Evolutionary conservation across 2,329 filamentous ascomycete species (phyloP), one percentile per base, ranked within the genome.

Genomic region (Blastomyces gilchristii): DNA sequence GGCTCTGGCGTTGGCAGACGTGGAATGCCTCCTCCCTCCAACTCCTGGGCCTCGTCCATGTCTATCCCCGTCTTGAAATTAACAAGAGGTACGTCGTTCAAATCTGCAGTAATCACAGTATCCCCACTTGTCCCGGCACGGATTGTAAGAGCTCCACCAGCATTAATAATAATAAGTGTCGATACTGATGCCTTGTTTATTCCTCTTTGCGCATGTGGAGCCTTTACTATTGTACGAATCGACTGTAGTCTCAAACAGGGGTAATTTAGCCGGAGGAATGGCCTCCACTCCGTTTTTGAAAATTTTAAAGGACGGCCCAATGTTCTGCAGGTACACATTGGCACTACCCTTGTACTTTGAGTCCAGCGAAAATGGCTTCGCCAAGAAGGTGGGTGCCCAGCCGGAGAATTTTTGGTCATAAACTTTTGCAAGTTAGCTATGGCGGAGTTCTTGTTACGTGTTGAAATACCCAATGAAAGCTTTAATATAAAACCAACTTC

Each of bases 41-140:
- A 18, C 50, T 22, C 50, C 50, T 37, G 25, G 28, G 9, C 28
- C 2, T 56, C 52, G n/a, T 39, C 52, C 16, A 56, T 18, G 34
- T 56, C 31, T 61, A 39, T 52, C 28, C 28, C 31, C 58, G n/a
- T 37, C 25, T 49, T 22, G n/a, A 49, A 49, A 6, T 25, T 49
- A 25, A 49, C 45, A 49, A 63, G 45, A 5, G 62, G 62, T 31
- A 60, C 54, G 16, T 41, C 25, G 31, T 63, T 63, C 34, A 63
- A 41, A 31, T 50, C 54, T 14, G 49, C 54, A 14, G 56, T 63
- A 16, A 63, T 54, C 7, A 43, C 56, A 25, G 49, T 37, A 52
- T 63, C 62, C 16, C 62, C 62, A 43, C 54, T 63, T 12, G 54
- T 63, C 34, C 56, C 62, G n/a, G 62, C 62, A 16, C 47, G 39